Conservation (phyloP, 2,329 filamentous ascomycete genomes). For the Stagonosporopsis tanaceti region DNA sequence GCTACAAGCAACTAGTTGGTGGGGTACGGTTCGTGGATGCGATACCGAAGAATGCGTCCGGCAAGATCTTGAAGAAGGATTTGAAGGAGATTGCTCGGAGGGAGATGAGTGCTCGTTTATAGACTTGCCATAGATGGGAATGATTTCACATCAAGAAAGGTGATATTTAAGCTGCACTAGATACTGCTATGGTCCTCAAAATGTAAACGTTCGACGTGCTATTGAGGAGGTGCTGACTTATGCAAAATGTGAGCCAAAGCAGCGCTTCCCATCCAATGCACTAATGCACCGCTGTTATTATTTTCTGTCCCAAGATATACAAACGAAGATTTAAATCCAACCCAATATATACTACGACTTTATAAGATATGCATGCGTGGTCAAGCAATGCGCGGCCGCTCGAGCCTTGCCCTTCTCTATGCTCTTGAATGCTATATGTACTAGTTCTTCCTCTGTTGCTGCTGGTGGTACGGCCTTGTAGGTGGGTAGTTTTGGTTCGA, state of each 20-base stretch:
- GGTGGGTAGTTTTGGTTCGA: slow-evolving; percentile 28
- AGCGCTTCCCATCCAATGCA: slow-evolving; percentile 11
- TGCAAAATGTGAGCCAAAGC: slow-evolving; percentile 9
- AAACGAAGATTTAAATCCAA: slow-evolving; percentile 3
- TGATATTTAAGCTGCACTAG: not conserved
- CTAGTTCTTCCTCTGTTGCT: slow-evolving; percentile 25
- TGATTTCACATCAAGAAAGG: not conserved
- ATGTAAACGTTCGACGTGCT: not conserved
- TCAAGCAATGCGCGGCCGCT: not conserved
- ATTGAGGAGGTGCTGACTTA: not conserved
- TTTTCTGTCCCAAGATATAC: slow-evolving; percentile 1
- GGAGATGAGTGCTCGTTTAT: slow-evolving; percentile 33
- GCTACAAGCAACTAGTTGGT: slow-evolving; percentile 49
- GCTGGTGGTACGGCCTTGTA: slow-evolving; percentile 43
- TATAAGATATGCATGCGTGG: slow-evolving; percentile 5
- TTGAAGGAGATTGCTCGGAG: slow-evolving; percentile 37
- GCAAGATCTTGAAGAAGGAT: slow-evolving; percentile 45
- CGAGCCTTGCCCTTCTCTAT: not conserved
- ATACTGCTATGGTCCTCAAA: slow-evolving; percentile 1
- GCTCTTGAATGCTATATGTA: slow-evolving; percentile 7
- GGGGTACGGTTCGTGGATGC: slow-evolving; percentile 40
- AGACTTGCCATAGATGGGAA: slow-evolving; percentile 16
- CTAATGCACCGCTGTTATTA: not conserved
- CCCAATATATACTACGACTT: slow-evolving; percentile 14
- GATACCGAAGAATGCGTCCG: slow-evolving; percentile 44